Conservation (phyloP, 2,329 filamentous ascomycete genomes). For the Phyllosticta capitalensis region DNA sequence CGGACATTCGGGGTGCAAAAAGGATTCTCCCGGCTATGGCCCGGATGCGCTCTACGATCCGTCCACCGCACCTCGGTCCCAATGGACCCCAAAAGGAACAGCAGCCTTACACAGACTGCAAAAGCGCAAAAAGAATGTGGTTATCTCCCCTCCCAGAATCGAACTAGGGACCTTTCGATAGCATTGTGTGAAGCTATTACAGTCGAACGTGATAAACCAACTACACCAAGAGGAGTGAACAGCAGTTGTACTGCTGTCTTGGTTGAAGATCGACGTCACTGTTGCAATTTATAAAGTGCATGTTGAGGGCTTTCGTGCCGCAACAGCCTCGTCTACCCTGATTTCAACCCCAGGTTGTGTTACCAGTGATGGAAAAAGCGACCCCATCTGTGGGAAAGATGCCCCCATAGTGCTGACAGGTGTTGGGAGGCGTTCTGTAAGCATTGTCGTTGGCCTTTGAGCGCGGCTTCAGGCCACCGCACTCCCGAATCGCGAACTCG, state of each 20-base stretch:
- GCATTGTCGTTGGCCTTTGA: too few species aligned
- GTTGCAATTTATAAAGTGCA: background rate
- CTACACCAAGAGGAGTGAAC: slow-evolving; percentile 13
- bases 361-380: too few species aligned
- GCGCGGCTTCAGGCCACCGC: too few species aligned
- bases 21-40: background rate
- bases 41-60: background rate
- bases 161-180: slow-evolving; percentile 25
- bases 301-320: too few species aligned
- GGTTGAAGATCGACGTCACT: background rate
- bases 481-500: too few species aligned
- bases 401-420: too few species aligned
- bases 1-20: background rate
- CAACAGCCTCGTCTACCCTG: too few species aligned
- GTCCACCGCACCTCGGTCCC: background rate
- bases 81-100: background rate
- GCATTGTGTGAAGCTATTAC: slow-evolving; percentile 19
- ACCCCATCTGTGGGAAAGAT: too few species aligned
- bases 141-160: slow-evolving; percentile 28
- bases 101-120: too few species aligned
- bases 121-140: background rate
- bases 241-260: background rate
- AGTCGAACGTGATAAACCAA: slow-evolving; percentile 30
- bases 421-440: too few species aligned
- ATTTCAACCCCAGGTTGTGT: too few species aligned